phyloP scores from a whole-genome alignment of 2,329 filamentous ascomycete species.

The Beauveria sp. region DNA sequence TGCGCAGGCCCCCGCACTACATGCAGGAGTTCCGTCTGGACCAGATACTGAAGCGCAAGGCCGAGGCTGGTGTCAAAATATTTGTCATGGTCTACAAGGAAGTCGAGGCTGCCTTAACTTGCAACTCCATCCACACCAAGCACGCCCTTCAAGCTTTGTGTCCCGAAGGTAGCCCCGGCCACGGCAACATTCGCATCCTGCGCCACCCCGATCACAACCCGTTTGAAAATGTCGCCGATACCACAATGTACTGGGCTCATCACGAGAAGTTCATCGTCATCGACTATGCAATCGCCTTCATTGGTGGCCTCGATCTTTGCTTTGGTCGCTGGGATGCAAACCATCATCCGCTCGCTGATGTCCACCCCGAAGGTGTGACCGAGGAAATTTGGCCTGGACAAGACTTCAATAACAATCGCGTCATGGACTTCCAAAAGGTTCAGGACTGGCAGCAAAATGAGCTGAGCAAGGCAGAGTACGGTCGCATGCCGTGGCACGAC shows the following conservation, averaged over 20 bases:
- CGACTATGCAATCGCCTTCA: constrained; percentile 84
- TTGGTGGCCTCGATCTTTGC: constrained; percentile 89
- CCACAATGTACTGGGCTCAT: constrained; percentile 97
- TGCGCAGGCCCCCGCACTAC: constrained; percentile 73
- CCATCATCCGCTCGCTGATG: constrained; percentile 78
- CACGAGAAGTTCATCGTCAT: constrained; percentile 97
- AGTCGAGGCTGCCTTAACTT: constrained; percentile 72
- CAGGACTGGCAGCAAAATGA: constrained; percentile 91
- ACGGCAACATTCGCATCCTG: constrained; percentile 84
- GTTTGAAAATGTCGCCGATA: constrained; percentile 86
- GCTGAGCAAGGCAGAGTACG: constrained; percentile 81
- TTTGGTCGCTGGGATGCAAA: constrained; percentile 90
- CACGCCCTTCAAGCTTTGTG: constrained; percentile 73
- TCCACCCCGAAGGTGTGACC: constrained; percentile 73
- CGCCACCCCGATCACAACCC: constrained; percentile 94
- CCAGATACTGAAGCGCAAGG: constrained; percentile 75
- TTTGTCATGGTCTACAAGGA: constrained; percentile 92
- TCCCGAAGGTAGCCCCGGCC: constrained; percentile 69
- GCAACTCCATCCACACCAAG: constrained; percentile 90
- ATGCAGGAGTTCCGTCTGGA: constrained; percentile 86
- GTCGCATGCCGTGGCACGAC: constrained; percentile 98
- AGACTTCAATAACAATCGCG: constrained; percentile 95
- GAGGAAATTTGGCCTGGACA: constrained; percentile 91
- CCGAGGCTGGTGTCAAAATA: constrained; percentile 90
- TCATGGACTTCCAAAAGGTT: constrained; percentile 92